Base-by-base conservation (phyloP, 2,329 filamentous ascomycete species). In the Fusarium sp. region DNA sequence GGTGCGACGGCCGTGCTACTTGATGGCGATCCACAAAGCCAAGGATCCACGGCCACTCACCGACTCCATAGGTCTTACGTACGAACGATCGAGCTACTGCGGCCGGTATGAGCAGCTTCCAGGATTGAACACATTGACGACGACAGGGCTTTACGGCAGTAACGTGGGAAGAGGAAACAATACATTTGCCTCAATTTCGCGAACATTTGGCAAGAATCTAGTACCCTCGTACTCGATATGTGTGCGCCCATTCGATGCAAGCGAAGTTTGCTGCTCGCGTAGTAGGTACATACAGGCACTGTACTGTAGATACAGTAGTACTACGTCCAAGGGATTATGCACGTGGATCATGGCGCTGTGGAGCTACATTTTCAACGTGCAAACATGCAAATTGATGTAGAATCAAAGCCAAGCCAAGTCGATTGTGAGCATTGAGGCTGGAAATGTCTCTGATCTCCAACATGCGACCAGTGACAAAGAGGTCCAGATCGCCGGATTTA, bases 31-130 rank as follows among this genome's bases (percentile, higher is more conserved):
- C 68, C 68, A 71, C 68, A 65, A 56, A 48, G 67, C 49, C 68
- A 51, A 65, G 68, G 65, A 69, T 71, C 62, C 65, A 69, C 42
- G 70, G 52, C 72, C 72, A 74, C 70, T 74, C 72, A 74, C 72
- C 72, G 72, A 74, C 72, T 74, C 56, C 54, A 23, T 68, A 66
- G 52, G 51, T 71, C 65, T 70, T 67, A 71, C 70, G 70, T 70
- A 74, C 67, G 62, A 70, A 72, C 68, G 70, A 73, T 67, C 65
- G 65, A 71, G 69, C 69, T 70, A 62, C 67, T 73, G 64, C 62
- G 48, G 58, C 64, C 55, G 60, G 67, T 60, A 63, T 59, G 61
- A 56, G 56, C 59, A 59, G 53, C 56, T 60, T 68, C 43, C 49
- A 52, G 31, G 52, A 57, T 59, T 65, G 53, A 52, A 39, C 61